These are phyloP conservation scores for Trichoderma sp. DNA, from an alignment of 2,329 filamentous ascomycete species.

Conservation along the genomic window DNA sequence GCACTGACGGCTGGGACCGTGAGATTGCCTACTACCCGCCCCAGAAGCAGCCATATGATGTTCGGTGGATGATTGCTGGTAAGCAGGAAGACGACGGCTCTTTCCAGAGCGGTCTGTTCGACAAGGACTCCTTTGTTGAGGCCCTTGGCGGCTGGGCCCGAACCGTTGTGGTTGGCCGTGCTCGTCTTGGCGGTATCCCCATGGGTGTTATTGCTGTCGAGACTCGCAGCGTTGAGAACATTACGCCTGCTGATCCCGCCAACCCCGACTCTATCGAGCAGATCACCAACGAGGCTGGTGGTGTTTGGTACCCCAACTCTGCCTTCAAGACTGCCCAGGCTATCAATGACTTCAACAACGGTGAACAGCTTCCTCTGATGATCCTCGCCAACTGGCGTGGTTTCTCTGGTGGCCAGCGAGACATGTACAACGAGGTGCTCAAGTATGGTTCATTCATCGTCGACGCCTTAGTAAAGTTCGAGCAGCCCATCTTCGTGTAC, in stretches of 20 bases:
- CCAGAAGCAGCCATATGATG: constrained; percentile 83
- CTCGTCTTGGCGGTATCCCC: constrained; percentile 92
- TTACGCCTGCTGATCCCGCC: constrained; percentile 92
- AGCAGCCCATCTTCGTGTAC: constrained; percentile 98
- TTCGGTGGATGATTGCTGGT: constrained; percentile 88
- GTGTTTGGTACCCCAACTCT: constrained; percentile 99
- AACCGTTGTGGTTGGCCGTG: constrained; percentile 94
- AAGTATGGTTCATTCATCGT: constrained; percentile 99
- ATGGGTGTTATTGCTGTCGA: constrained; percentile 98
- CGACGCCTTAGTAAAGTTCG: constrained; percentile 94
- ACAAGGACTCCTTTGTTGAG: constrained; percentile 95
- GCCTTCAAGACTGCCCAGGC: constrained; percentile 99
- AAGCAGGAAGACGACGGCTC: constrained; percentile 66
- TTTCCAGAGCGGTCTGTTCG: constrained; percentile 89
- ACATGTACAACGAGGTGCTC: constrained; percentile 99
- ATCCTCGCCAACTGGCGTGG: constrained; percentile 99
- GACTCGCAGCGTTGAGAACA: constrained; percentile 92
- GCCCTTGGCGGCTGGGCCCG: constrained; percentile 94
- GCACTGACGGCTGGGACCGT: constrained; percentile 85
- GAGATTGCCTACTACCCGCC: constrained; percentile 81
- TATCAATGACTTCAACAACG: constrained; percentile 98
- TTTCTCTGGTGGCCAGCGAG: constrained; percentile 98
- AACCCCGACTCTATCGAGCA: constrained; percentile 98
- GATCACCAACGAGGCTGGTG: constrained; percentile 89
- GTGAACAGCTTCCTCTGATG: constrained; percentile 97